phyloP scores from a whole-genome alignment of 768 basidiomycete species.

The Rhodotorula taiwanensis region DNA sequence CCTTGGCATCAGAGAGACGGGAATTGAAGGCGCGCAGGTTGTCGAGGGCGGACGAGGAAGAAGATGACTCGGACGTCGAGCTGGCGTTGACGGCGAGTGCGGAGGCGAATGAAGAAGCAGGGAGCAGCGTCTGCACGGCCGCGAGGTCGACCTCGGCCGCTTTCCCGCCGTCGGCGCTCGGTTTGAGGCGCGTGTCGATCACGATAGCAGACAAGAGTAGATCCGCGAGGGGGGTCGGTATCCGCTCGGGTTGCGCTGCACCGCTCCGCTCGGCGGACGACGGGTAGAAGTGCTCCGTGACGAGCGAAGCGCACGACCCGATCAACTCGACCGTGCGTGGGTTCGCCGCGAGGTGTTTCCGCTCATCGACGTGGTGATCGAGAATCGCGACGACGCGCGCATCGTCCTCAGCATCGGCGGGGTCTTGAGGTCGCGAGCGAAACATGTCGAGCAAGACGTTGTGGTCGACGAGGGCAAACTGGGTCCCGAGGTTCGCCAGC shows the following conservation, averaged over 20 bases:
- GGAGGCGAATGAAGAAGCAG: conserved; percentile 52
- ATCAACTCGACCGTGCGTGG: conserved; percentile 60
- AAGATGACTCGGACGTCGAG: background rate
- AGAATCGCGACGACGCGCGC: conserved; percentile 66
- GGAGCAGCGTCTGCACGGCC: conserved; percentile 60
- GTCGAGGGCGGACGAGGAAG: conserved; percentile 38
- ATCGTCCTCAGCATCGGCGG: conserved; percentile 42
- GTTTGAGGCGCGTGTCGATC: conserved; percentile 79
- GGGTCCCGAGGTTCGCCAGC: conserved; percentile 50
- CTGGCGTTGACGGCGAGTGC: conserved; percentile 58
- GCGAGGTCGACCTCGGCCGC: conserved; percentile 59
- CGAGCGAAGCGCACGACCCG: conserved; percentile 70
- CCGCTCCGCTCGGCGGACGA: background rate
- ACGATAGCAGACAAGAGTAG: conserved; percentile 74
- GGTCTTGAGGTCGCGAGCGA: conserved; percentile 37
- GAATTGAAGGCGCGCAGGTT: conserved; percentile 31
- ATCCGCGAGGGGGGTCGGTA: conserved; percentile 52
- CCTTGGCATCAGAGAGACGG: conserved; percentile 52
- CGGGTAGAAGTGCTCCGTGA: conserved; percentile 50
- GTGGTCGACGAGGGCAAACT: conserved; percentile 83
- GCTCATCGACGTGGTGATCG: conserved; percentile 90
- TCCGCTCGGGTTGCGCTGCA: too few relatives aligned
- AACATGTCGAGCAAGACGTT: conserved; percentile 58
- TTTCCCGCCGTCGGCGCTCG: conserved; percentile 60
- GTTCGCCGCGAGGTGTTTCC: conserved; percentile 53